Base-by-base conservation (phyloP, 2,329 filamentous ascomycete genomes). In the Cordyceps javanica region DNA sequence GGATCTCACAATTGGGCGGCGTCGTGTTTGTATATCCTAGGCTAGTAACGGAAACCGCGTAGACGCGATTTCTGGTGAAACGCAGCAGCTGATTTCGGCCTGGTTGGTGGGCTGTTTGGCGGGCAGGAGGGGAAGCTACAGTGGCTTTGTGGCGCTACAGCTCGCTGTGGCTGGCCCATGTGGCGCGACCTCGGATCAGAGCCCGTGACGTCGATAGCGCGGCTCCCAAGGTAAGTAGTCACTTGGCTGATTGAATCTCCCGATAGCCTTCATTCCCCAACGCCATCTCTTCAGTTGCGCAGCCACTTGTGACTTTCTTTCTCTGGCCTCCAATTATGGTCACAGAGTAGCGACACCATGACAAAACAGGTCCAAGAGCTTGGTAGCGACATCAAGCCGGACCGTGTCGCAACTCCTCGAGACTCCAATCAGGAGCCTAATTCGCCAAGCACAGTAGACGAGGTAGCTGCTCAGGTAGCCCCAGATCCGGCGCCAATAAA, bases 201-300 rank as follows among this genome's bases (percentile, higher is more conserved):
- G 60, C 60, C 58, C 60, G 60, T 61, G 55, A 61, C 60, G 60
- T 70, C 69, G 68, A 65, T 68, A n/a, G n/a, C n/a, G 6, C 16
- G 26, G 16, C 9, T 1, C 1, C 14, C 21, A 5, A 54, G 25
- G 16, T 26, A 28, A n/a, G n/a, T n/a, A n/a, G n/a, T n/a, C n/a
- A n/a, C 8, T 25, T 19, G 4, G 39, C 41, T 46, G 42, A 34
- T 34, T 46, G 36, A 44, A 44, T 44, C 36, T 44, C 57, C 19
- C 50, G 39, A 52, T 34, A 48, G 36, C 28, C 21, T 41, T 28
- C 50, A 26, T 49, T 19, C 16, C 44, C 23, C 44, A 41, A 49
- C 10, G 26, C 32, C 25, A 54, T 49, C 36, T 21, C 36, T 7
- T n/a, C 34, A 9, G 5, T 34, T 48, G 25, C 19, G 32, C 39